Conservation (phyloP, 192 early-diverging fungal species). For the Dissophora globulifera region DNA sequence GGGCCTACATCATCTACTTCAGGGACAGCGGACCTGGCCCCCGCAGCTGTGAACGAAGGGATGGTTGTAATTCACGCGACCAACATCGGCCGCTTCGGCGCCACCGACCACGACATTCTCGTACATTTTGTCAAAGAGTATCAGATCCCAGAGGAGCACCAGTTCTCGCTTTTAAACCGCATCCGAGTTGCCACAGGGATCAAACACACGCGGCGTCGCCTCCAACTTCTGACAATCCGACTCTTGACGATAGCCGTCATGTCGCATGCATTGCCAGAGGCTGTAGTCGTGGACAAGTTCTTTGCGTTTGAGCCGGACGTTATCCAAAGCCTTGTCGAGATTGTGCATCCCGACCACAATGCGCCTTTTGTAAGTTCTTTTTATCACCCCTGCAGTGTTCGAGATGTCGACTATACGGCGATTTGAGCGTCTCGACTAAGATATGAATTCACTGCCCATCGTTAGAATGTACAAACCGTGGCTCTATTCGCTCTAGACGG, state of each 20-base stretch:
- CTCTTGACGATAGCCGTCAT: slow-evolving; percentile 84
- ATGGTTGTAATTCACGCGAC: slow-evolving; percentile 66
- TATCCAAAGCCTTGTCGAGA: slow-evolving; percentile 77
- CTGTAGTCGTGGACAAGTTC: slow-evolving; percentile 72
- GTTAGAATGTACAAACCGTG: slow-evolving; percentile 78
- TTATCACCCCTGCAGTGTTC: not conserved
- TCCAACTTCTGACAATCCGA: slow-evolving; percentile 75
- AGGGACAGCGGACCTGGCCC: slow-evolving; percentile 1
- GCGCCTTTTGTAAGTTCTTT: slow-evolving; percentile 64
- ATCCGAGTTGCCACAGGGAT: slow-evolving; percentile 80
- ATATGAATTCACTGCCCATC: not conserved
- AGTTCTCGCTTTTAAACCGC: slow-evolving; percentile 81
- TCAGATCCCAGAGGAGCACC: slow-evolving; percentile 76
- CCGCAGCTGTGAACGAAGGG: slow-evolving; percentile 54
- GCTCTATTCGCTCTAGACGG: slow-evolving; percentile 87
- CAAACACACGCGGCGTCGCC: slow-evolving; percentile 57
- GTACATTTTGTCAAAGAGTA: slow-evolving; percentile 71
- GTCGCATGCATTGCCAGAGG: slow-evolving; percentile 71
- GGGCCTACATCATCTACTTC: slow-evolving; percentile 14
- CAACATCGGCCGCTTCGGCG: slow-evolving; percentile 39
- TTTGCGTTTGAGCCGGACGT: slow-evolving; percentile 92
- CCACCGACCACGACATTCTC: slow-evolving; percentile 65
- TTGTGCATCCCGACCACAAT: slow-evolving; percentile 74
- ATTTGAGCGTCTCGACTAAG: too few relatives aligned
- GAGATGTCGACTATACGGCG: too few relatives aligned